A percentile compares a stretch with the other conserved stretches of the same genome.
These are phyloP conservation scores for Aspergillus ellipticus DNA, from an alignment of 495 filamentous ascomycete species.

Conservation along the genomic window DNA sequence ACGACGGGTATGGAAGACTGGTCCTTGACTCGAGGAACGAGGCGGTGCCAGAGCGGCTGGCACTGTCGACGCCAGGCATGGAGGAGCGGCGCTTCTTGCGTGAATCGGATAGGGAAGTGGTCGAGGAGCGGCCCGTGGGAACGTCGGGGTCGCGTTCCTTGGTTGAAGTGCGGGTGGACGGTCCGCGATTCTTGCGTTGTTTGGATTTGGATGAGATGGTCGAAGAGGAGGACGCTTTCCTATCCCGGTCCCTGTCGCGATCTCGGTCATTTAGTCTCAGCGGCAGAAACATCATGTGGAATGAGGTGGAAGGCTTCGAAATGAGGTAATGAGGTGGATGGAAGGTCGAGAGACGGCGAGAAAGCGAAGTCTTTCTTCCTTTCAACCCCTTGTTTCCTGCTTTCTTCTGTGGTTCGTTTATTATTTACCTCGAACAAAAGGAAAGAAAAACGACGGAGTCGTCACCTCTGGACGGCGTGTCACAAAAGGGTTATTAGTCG, in stretches of 20 bases:
- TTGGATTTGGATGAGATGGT: slow-evolving; percentile 31
- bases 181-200: slow-evolving; percentile 35
- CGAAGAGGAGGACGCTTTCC: slow-evolving; percentile 24
- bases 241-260: slow-evolving; percentile 30
- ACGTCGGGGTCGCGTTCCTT: slow-evolving; percentile 42
- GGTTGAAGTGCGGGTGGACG: slow-evolving; percentile 40
- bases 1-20: slow-evolving; percentile 76
- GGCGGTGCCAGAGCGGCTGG: slow-evolving; percentile 32
- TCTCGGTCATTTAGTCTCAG: slow-evolving; percentile 42
- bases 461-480: slow-evolving; percentile 1
- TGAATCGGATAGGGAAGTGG: slow-evolving; percentile 30
- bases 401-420: slow-evolving; percentile 15
- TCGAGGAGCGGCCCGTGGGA: slow-evolving; percentile 37
- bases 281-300: slow-evolving; percentile 37
- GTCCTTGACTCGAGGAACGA: slow-evolving; percentile 51
- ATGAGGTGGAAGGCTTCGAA: slow-evolving; percentile 22
- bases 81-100: slow-evolving; percentile 45
- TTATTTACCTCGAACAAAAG: slow-evolving; percentile 23
- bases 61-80: slow-evolving; percentile 46
- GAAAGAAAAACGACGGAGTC: slow-evolving; percentile 3
- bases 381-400: slow-evolving; percentile 12
- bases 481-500: not conserved
- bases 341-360: slow-evolving; percentile 22
- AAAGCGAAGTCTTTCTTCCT: slow-evolving; percentile 8
- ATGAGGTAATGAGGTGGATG: slow-evolving; percentile 30